Conservation (phyloP, 176 grass and related monocot species). For the Bolboschoenus planiculmis region DNA sequence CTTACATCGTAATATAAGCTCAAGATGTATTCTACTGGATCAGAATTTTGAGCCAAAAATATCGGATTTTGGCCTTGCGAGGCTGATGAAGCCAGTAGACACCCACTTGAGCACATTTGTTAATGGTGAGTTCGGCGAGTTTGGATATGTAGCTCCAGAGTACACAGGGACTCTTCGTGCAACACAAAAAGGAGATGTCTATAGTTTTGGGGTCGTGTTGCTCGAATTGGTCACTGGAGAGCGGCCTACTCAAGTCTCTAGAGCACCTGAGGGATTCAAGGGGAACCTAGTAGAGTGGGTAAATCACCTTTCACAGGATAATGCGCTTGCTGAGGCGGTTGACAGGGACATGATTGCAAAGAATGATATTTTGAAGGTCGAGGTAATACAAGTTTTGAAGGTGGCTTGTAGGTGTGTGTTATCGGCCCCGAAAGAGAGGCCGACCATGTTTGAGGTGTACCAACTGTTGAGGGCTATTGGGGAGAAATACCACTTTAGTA, state of each 20-base stretch:
- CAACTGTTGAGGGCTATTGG: conserved; percentile 76
- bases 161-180: conserved; percentile 63
- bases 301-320: conserved; percentile 49
- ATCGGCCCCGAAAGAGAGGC: conserved; percentile 55
- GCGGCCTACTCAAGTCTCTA: conserved; percentile 71
- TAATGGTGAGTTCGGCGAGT: conserved; percentile 73
- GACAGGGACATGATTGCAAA: conserved; percentile 61
- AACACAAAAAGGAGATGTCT: conserved; percentile 74
- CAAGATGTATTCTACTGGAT: conserved; percentile 82
- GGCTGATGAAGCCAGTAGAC: conserved; percentile 87
- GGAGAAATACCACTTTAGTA: conserved; percentile 64
- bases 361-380: conserved; percentile 25
- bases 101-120: conserved; percentile 94
- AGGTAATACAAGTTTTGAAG: conserved; percentile 79
- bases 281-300: conserved; percentile 78
- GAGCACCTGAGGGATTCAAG: conserved; percentile 58
- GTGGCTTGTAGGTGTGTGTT: conserved; percentile 58
- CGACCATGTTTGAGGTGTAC: conserved; percentile 96
- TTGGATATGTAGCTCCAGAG: conserved; percentile 82
- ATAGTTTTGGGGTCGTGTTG: conserved; percentile 73
- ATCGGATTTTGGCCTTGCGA: conserved; percentile 84
- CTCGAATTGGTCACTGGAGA: conserved; percentile 73
- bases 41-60: conserved; percentile 70
- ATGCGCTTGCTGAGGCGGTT: conserved; percentile 44
- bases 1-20: conserved; percentile 89